phyloP scores from a whole-genome alignment of 1,284 basidiomycete species.

The Apiotrichum porosum region DNA sequence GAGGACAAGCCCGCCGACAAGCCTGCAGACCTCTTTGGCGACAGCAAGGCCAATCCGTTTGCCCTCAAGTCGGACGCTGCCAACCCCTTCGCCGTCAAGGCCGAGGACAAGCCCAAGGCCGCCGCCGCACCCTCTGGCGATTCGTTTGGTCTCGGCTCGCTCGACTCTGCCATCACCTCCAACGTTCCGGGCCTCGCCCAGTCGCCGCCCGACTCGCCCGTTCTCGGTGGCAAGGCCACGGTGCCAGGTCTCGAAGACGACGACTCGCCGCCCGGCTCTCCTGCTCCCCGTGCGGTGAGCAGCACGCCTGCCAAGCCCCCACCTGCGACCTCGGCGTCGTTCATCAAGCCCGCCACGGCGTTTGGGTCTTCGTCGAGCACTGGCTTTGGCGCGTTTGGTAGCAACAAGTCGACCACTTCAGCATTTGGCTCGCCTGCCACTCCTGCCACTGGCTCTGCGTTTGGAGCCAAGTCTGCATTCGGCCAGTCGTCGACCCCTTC shows the following conservation, averaged over 20 bases:
- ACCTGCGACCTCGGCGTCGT: constrained; percentile 15
- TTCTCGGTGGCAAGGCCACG: neutral
- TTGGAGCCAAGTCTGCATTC: constrained; percentile 8
- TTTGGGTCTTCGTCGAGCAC: constrained; percentile 8
- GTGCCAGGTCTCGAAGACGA: constrained; percentile 10
- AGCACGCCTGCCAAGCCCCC: constrained; percentile 7
- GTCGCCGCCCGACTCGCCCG: constrained; percentile 32
- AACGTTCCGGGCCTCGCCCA: constrained; percentile 31
- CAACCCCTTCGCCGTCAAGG: neutral
- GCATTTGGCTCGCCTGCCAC: neutral
- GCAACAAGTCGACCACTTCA: neutral
- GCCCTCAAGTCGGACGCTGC: neutral
- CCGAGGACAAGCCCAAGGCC: neutral
- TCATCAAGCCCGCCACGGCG: constrained; percentile 18
- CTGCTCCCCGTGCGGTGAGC: constrained; percentile 12
- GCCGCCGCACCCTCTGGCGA: constrained; percentile 8
- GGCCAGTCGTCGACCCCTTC: constrained; percentile 2
- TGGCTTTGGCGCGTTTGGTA: constrained; percentile 18
- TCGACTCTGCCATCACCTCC: constrained; percentile 27
- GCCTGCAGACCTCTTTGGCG: neutral
- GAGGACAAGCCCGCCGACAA: neutral
- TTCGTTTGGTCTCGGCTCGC: constrained; percentile 37
- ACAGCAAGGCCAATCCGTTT: neutral
- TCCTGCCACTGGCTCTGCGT: too few relatives aligned
- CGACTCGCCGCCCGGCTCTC: constrained; percentile 6